phyloP scores from a whole-genome alignment of 2,329 filamentous ascomycete genomes.

The Dactylonectria macrodidyma region DNA sequence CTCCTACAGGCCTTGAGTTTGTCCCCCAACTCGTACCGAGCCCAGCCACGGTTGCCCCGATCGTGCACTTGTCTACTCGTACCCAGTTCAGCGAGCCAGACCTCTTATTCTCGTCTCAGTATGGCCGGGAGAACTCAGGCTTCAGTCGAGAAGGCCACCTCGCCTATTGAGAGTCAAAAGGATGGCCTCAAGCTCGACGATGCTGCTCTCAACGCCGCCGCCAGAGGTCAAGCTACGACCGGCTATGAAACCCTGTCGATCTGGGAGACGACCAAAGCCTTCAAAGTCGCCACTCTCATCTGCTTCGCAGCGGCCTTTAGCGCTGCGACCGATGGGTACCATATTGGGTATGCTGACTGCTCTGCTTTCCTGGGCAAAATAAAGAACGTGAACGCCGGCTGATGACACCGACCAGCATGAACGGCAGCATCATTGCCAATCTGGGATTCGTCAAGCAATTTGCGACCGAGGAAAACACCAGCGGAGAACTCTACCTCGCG shows the following conservation, averaged over 20 bases:
- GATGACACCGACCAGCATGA: slow-evolving; percentile 6
- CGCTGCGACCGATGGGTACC: slow-evolving; percentile 41
- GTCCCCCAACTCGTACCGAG: too few relatives aligned
- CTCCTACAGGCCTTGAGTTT: too few relatives aligned
- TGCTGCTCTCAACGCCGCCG: slow-evolving; percentile 40
- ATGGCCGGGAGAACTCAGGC: too few relatives aligned
- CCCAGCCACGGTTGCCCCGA: too few relatives aligned
- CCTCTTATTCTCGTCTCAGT: too few relatives aligned
- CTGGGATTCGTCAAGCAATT: slow-evolving; percentile 29
- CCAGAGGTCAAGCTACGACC: slow-evolving; percentile 43
- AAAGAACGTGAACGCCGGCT: neutral
- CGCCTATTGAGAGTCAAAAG: too few relatives aligned
- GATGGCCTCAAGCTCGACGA: slow-evolving; percentile 13
- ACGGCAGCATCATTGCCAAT: slow-evolving; percentile 34
- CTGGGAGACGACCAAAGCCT: slow-evolving; percentile 47
- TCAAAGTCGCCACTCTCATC: slow-evolving; percentile 43
- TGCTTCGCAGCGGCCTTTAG: slow-evolving; percentile 42
- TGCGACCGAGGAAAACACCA: slow-evolving; percentile 23
- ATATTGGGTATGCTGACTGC: slow-evolving; percentile 42
- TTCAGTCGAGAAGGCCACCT: too few relatives aligned
- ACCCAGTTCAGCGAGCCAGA: too few relatives aligned
- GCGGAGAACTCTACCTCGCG: slow-evolving; percentile 49
- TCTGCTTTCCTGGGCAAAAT: neutral
- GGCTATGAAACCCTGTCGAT: slow-evolving; percentile 45
- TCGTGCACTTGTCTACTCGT: too few relatives aligned